Evolutionary conservation across 345 rosid species (phyloP), one percentile per base, ranked within the genome.

Genomic region (Eucalyptus virginea): DNA sequence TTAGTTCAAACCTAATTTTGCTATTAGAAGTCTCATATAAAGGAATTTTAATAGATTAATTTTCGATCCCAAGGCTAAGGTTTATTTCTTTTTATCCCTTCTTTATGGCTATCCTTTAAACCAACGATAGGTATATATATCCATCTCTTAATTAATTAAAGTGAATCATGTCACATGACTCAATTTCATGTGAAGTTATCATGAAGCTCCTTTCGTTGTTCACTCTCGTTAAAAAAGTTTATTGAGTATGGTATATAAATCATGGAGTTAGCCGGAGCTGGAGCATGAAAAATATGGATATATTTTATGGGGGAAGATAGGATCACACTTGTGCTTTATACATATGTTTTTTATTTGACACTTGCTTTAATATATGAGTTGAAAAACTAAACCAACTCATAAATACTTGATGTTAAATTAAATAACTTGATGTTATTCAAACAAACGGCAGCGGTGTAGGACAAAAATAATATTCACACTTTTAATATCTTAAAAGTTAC

Each of bases 371-470:
- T 24, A 10, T 56, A 2, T 24, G 62, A 56, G 62, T 23, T 56
- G 28, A 56, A 56, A 56, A 56, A 24, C 62, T 23, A 56, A 56
- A 24, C 13, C 62, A 56, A 56, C 62, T 56, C 62, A 56, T 56
- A 56, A 56, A 24, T 56, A 56, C 28, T 56, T 23, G 62, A 24
- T 56, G 30, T 56, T 56, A 24, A 54, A 54, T 54, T 21, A 54
- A 56, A 56, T 56, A 56, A 23, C 62, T 18, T 51, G 56, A 51
- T 0, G 0, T 18, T 26, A 58, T 58, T 11, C 2, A 58, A 58
- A 58, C 30, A 26, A 58, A 26, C 0, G 0, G 65, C 2, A 5
- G 2, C 0, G 1, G 4, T 5, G 15, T 26, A 26, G 65, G 65
- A 58, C 3, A 0, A 58, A 58, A 58, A 58, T 58, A 58, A 24